A percentile compares a stretch with the other conserved stretches of the same genome.
Conservation (phyloP, 495 filamentous ascomycete genomes). For the Ascobolus immersus region DNA sequence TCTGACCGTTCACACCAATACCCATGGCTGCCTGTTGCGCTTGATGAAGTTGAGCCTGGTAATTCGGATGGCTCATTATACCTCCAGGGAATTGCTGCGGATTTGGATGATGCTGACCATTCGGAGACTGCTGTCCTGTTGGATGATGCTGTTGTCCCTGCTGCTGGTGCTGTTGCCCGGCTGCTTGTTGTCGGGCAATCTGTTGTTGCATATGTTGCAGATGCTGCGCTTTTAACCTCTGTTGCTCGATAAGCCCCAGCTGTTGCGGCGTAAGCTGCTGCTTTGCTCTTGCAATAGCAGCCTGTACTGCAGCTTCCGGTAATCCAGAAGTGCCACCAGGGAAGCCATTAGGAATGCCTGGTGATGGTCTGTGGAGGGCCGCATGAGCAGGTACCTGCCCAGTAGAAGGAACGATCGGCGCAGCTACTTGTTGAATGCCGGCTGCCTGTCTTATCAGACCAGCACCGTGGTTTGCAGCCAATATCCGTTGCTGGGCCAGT, state of each 20-base stretch:
- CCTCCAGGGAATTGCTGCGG: too few species aligned
- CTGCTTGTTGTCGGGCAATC: slow-evolving; percentile 2
- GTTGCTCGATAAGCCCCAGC: not conserved
- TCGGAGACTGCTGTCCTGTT: too few species aligned
- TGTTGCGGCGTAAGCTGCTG: not conserved
- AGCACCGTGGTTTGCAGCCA: not conserved
- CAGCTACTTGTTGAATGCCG: slow-evolving; percentile 9
- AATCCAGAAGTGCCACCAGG: slow-evolving; percentile 6
- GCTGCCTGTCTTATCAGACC: slow-evolving; percentile 5
- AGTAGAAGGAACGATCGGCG: too few species aligned
- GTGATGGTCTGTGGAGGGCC: too few species aligned
- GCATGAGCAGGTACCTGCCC: too few species aligned
- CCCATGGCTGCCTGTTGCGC: slow-evolving; percentile 11
- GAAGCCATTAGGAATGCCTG: slow-evolving; percentile 5
- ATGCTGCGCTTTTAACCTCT: too few species aligned
- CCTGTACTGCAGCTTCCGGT: slow-evolving; percentile 4
- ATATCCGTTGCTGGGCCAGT: not conserved
- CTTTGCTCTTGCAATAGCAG: not conserved
- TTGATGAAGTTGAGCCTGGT: slow-evolving; percentile 8
- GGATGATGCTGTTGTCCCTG: too few species aligned
- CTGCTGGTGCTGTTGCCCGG: too few species aligned
- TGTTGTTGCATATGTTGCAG: too few species aligned
- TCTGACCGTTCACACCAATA: too few species aligned
- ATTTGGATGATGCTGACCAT: too few species aligned
- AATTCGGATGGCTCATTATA: too few species aligned